These are phyloP conservation scores for Penicillium egyptiacum DNA, from an alignment of 495 filamentous ascomycete species.

Conservation along the genomic window DNA sequence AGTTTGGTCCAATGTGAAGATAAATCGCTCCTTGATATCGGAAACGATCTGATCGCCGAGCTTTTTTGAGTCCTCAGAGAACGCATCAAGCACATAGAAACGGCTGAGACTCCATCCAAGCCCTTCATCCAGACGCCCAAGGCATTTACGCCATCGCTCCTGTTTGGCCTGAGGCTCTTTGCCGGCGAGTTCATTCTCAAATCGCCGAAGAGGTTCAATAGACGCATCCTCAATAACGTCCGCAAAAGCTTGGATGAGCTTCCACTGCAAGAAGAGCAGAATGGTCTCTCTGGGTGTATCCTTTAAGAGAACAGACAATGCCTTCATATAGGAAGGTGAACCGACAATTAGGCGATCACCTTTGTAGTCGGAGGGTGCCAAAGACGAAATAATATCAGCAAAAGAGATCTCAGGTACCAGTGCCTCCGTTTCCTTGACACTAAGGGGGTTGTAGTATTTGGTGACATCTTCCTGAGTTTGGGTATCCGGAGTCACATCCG, in stretches of 20 bases:
- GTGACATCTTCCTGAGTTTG: slow-evolving; percentile 60
- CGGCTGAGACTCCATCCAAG: slow-evolving; percentile 61
- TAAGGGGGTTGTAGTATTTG: slow-evolving; percentile 59
- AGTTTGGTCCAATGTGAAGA: slow-evolving; percentile 56
- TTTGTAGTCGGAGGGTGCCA: slow-evolving; percentile 53
- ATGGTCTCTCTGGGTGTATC: slow-evolving; percentile 49
- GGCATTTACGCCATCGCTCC: slow-evolving; percentile 71
- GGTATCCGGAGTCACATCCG: slow-evolving; percentile 56
- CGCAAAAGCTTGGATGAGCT: slow-evolving; percentile 54
- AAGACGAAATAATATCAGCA: slow-evolving; percentile 48
- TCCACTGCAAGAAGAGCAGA: slow-evolving; percentile 61
- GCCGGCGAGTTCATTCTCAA: slow-evolving; percentile 57
- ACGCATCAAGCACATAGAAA: slow-evolving; percentile 67
- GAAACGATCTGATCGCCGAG: slow-evolving; percentile 68
- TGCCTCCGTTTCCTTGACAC: slow-evolving; percentile 50
- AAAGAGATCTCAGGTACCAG: slow-evolving; percentile 58
- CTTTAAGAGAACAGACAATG: slow-evolving; percentile 48
- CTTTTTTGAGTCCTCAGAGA: slow-evolving; percentile 60
- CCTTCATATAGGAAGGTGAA: slow-evolving; percentile 56
- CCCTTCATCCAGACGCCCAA: slow-evolving; percentile 54
- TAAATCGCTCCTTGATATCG: slow-evolving; percentile 67
- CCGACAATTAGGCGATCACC: slow-evolving; percentile 56
- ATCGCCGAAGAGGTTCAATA: slow-evolving; percentile 56
- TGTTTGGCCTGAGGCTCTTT: slow-evolving; percentile 62
- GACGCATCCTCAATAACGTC: slow-evolving; percentile 56